Percentiles rank a stretch among this genome's conserved stretches.
Conservation (phyloP, 139 green algal species). For the Chlorella sp. region DNA sequence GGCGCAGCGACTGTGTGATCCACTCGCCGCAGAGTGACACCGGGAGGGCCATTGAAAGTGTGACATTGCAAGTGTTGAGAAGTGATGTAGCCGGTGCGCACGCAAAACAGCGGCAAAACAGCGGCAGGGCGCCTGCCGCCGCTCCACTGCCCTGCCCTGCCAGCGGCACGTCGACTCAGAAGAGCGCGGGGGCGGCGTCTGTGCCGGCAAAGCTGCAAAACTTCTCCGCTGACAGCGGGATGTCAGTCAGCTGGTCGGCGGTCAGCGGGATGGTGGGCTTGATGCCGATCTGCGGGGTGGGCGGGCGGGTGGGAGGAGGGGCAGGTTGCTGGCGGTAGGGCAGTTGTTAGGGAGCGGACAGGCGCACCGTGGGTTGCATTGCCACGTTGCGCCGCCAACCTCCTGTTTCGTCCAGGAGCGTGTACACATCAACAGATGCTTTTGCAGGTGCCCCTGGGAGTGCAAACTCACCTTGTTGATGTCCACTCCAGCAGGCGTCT, state of each 20-base stretch:
- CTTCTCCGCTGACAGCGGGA: slow-evolving; percentile 18
- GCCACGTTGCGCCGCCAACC: background rate
- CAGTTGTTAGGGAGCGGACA: background rate
- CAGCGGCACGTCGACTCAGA: background rate
- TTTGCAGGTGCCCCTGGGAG: background rate
- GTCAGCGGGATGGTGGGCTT: slow-evolving; percentile 51
- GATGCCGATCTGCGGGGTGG: slow-evolving; percentile 52
- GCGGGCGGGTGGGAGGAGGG: background rate
- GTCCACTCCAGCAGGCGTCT: slow-evolving; percentile 75
- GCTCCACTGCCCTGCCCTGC: no score
- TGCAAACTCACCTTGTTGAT: slow-evolving; percentile 66
- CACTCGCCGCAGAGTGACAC: no score
- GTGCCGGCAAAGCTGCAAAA: slow-evolving; percentile 40
- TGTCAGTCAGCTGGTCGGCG: slow-evolving; percentile 12
- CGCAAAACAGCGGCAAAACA: no score
- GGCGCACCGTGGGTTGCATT: background rate
- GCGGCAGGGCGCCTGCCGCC: no score
- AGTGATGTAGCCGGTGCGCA: no score
- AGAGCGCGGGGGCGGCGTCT: slow-evolving; percentile 24
- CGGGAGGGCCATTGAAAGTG: no score
- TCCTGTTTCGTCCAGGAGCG: no score
- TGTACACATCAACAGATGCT: background rate
- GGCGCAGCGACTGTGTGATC: no score
- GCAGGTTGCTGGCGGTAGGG: background rate
- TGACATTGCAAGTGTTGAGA: no score